Percentiles rank a stretch among this genome's conserved stretches.
Conservation (phyloP, 352 stramenopile species). For the Globisporangium heterothallicum region DNA sequence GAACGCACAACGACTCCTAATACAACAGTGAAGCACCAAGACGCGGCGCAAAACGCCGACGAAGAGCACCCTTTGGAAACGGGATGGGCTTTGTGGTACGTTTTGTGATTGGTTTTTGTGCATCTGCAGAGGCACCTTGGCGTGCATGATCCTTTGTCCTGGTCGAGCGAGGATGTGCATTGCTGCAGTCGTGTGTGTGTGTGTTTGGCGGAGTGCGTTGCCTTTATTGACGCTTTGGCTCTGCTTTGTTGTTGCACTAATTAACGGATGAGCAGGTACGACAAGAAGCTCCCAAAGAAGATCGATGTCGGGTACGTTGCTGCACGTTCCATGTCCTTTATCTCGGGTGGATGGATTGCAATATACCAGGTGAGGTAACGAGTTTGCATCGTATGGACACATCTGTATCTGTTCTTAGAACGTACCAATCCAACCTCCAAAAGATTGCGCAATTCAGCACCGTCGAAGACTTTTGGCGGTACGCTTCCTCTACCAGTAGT, state of each 20-base stretch:
- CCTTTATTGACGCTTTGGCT: neutral
- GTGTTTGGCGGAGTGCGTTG: neutral
- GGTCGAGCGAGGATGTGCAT: too few species aligned
- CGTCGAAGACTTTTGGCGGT: conserved; percentile 92
- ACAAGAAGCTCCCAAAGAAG: conserved; percentile 92
- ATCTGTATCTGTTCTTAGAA: conserved; percentile 21
- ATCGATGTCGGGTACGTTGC: conserved; percentile 71
- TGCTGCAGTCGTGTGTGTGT: neutral
- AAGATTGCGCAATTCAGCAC: conserved; percentile 89
- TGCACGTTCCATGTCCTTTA: neutral
- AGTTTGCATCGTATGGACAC: conserved; percentile 10
- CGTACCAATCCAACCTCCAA: conserved; percentile 77
- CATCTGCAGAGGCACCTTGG: neutral
- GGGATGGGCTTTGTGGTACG: conserved; percentile 84
- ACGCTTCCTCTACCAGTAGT: conserved; percentile 14
- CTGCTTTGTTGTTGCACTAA: conserved; percentile 7
- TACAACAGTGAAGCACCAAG: conserved; percentile 14
- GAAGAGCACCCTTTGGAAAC: conserved; percentile 86
- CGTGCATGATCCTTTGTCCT: neutral
- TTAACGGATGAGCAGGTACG: conserved; percentile 64
- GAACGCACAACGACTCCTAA: too few species aligned
- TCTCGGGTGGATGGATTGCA: too few species aligned
- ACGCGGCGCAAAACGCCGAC: conserved; percentile 18
- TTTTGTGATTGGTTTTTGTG: neutral
- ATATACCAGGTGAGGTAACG: too few species aligned